Evolutionary conservation across 2,329 filamentous ascomycete species (phyloP), one percentile per base, ranked within the genome.

Genomic region (Exserohilum turcica): DNA sequence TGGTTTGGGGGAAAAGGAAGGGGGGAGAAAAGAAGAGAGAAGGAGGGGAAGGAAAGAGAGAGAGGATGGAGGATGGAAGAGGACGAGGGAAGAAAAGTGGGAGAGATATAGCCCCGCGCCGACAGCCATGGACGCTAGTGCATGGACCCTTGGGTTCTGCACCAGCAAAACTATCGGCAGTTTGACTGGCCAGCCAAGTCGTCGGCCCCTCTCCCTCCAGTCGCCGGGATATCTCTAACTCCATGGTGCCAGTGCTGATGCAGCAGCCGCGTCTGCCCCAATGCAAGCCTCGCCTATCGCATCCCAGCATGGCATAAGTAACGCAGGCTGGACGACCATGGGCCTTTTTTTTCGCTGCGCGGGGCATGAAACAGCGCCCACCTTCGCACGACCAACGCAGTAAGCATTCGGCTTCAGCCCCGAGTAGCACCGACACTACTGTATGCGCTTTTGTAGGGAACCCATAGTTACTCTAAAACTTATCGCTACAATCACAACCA

Each of bases 81-180:
- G 35, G 7, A 7, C 4, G 45, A 47, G 27, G 43, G 42, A 51
- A 54, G 36, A 59, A 56, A 53, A 54, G 49, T 43, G 50, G 50
- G 51, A 52, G 48, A 53, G 42, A 47, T 52, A 57, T 52, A 57
- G 56, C 54, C 56, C 53, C 56, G 53, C 54, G 48, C 46, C 48
- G 48, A 38, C 49, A 52, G 33, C 37, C 39, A 39, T 45, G 40
- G 36, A 50, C 51, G 51, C 51, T 54, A 54, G 51, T 50, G n/a
- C n/a, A n/a, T n/a, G 51, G 51, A 54, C 50, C 50, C 50, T 53
- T 49, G 40, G 33, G 33, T 31, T 38, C 21, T 47, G 51, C 46
- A 39, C 40, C 46, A 40, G n/a, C n/a, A n/a, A 4, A 24, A 7
- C 21, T 40, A 54, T 50, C 46, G 46, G 51, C 51, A 56, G 36